These are phyloP conservation scores for Podospora anserina DNA, from an alignment of 495 filamentous ascomycete genomes.

Conservation along the genomic window DNA sequence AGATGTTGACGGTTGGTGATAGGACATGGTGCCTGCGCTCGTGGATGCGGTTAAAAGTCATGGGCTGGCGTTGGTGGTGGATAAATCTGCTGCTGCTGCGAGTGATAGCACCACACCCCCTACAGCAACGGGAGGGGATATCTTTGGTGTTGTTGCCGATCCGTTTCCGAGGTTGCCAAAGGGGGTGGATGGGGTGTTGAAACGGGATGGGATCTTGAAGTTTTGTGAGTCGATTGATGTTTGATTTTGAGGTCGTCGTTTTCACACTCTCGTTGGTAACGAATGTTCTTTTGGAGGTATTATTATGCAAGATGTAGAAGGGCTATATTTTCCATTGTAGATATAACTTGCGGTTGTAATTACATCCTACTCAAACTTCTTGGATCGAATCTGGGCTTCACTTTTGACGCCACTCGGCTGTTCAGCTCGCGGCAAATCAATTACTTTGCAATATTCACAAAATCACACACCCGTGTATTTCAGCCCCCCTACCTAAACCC, in stretches of 20 bases:
- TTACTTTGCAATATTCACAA: too few species aligned
- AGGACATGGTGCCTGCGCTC: conserved; percentile 91
- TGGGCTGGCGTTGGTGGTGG: conserved; percentile 87
- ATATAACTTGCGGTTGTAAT: too few species aligned
- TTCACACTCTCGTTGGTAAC: too few species aligned
- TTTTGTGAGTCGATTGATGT: conserved; percentile 96
- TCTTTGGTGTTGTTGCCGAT: conserved; percentile 23
- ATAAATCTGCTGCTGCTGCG: conserved; percentile 52
- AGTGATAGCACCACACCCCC: neutral
- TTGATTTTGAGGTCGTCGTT: conserved; percentile 39
- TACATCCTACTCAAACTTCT: too few species aligned
- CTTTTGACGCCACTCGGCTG: too few species aligned
- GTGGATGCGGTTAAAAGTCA: conserved; percentile 91
- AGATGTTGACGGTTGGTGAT: conserved; percentile 43
- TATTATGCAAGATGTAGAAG: too few species aligned
- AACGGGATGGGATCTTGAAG: conserved; percentile 76
- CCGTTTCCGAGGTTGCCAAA: conserved; percentile 48
- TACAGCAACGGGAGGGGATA: conserved; percentile 21
- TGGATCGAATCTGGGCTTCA: too few species aligned
- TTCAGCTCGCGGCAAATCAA: too few species aligned
- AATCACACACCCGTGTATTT: too few species aligned
- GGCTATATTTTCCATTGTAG: too few species aligned
- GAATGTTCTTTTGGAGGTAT: too few species aligned
- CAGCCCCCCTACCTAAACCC: conserved; percentile 16
- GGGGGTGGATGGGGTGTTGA: conserved; percentile 84